Evolutionary conservation across 106 monocot genomes (phyloP).

Genomic region (Dendrobium huoshanense): DNA sequence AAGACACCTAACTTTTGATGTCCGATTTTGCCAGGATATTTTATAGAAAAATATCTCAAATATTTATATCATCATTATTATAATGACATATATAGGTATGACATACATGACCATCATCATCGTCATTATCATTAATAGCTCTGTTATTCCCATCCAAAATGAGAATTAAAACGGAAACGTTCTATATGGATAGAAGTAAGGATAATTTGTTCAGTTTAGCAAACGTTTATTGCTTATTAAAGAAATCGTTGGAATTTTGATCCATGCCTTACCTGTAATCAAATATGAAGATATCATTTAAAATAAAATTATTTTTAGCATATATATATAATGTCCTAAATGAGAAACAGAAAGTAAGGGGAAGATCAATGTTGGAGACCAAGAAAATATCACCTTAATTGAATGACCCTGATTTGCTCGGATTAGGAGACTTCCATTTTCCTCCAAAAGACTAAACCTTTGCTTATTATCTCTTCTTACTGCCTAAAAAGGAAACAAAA

Average conservation of each 20-base stretch:
- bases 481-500: conserved; percentile 35
- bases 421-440: conserved; percentile 77
- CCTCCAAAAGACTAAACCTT: conserved; percentile 78
- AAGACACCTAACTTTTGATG: not conserved
- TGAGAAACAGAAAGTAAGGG: not conserved
- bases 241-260: not conserved
- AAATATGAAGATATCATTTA: not conserved
- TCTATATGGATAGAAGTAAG: not conserved
- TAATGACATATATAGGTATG: not conserved
- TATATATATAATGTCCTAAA: not conserved
- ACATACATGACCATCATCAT: not conserved
- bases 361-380: not conserved
- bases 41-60: not conserved
- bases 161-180: not conserved
- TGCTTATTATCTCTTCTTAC: conserved; percentile 88
- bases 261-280: not conserved
- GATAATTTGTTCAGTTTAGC: not conserved
- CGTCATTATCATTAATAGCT: not conserved
- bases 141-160: not conserved
- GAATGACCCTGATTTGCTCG: conserved; percentile 98
- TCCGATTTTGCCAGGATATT: not conserved
- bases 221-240: not conserved
- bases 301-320: not conserved
- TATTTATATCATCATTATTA: not conserved
- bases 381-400: conserved; percentile 37